These are phyloP conservation scores for Leccinum uliginosum DNA, from an alignment of 768 basidiomycete genomes.

Conservation along the genomic window DNA sequence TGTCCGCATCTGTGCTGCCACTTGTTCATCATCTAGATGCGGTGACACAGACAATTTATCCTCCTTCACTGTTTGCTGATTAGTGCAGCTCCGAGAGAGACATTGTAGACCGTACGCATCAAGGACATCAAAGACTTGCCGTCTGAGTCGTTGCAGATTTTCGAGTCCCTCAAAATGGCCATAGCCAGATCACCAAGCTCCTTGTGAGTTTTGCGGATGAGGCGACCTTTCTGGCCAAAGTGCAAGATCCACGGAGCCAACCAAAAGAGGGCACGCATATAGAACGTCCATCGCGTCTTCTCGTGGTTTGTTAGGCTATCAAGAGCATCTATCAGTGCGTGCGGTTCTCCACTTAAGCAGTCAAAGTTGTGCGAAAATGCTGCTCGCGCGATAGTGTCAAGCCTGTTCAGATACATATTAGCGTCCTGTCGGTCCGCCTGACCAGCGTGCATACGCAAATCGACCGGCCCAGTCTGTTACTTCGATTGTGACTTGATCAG, in stretches of 20 bases:
- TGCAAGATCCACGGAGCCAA: slow-evolving; percentile 51
- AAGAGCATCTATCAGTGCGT: slow-evolving; percentile 47
- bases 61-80: slow-evolving; percentile 33
- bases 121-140: slow-evolving; percentile 49
- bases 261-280: slow-evolving; percentile 63
- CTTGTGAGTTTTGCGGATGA: slow-evolving; percentile 51
- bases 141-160: slow-evolving; percentile 39
- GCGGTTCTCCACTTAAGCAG: slow-evolving; percentile 47
- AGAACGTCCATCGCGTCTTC: slow-evolving; percentile 53
- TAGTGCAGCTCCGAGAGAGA: neutral
- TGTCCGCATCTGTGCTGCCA: slow-evolving; percentile 59
- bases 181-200: slow-evolving; percentile 50
- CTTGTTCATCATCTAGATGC: slow-evolving; percentile 43
- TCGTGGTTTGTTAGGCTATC: slow-evolving; percentile 61
- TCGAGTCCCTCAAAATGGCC: slow-evolving; percentile 53
- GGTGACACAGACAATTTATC: slow-evolving; percentile 39
- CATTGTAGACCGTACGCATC: slow-evolving; percentile 39
- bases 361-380: slow-evolving; percentile 61
- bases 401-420: slow-evolving; percentile 28
- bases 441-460: slow-evolving; percentile 46
- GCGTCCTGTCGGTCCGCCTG: neutral
- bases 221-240: slow-evolving; percentile 54
- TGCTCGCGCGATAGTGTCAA: slow-evolving; percentile 58
- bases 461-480: slow-evolving; percentile 56
- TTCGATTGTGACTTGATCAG: slow-evolving; percentile 45